Evolutionary conservation across 495 filamentous ascomycete species (phyloP).

Genomic region (Xylaria venustula): DNA sequence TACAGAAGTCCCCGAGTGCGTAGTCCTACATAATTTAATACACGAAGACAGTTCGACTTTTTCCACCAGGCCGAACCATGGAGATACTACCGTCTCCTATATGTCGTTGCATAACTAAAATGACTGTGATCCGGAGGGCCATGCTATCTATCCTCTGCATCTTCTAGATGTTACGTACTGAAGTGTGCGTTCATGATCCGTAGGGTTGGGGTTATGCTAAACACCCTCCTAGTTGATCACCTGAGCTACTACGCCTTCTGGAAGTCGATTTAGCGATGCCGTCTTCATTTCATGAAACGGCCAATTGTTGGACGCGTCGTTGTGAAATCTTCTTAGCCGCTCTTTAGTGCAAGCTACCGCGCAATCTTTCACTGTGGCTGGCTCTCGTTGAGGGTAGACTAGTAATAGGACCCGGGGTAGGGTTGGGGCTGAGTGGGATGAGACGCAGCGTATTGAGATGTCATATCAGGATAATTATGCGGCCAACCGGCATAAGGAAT

Average conservation of each 20-base stretch:
- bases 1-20: not conserved
- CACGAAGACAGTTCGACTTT: not conserved
- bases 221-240: too few relatives aligned
- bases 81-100: not conserved
- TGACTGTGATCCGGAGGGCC: not conserved
- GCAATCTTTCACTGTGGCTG: not conserved
- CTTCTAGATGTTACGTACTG: not conserved
- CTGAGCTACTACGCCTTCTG: not conserved
- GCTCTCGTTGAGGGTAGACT: not conserved
- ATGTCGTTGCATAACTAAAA: not conserved
- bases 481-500: constrained; percentile 24
- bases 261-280: not conserved
- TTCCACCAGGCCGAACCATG: constrained; percentile 11
- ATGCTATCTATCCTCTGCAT: not conserved
- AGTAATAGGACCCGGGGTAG: constrained; percentile 21
- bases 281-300: not conserved
- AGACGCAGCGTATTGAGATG: constrained; percentile 11
- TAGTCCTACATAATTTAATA: constrained; percentile 13
- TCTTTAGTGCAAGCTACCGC: not conserved
- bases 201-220: not conserved
- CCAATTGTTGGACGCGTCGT: not conserved
- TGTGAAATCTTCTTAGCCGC: not conserved
- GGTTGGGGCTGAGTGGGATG: constrained; percentile 17
- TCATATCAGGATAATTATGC: constrained; percentile 15
- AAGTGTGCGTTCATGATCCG: not conserved